phyloP scores from a whole-genome alignment of 2,329 filamentous ascomycete species.

The Xenosphaeropsis pyriputrescens region DNA sequence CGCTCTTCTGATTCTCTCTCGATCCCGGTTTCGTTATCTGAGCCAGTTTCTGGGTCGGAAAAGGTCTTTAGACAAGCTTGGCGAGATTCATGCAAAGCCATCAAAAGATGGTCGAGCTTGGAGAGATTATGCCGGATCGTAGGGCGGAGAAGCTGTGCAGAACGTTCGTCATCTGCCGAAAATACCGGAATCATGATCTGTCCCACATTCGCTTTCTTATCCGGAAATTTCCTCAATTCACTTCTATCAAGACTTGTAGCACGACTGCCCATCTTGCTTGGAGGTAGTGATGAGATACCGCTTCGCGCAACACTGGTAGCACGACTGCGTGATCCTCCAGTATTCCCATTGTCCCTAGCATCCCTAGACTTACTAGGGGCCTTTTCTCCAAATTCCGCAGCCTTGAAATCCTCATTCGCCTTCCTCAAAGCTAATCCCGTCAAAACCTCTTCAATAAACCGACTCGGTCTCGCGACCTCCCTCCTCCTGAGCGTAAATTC shows the following conservation, averaged over 20 bases:
- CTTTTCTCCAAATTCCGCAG: slow-evolving; percentile 18
- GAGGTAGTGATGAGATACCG: too few relatives aligned
- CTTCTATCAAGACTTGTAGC: too few relatives aligned
- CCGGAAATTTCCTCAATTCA: slow-evolving; percentile 12
- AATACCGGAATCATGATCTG: slow-evolving; percentile 28
- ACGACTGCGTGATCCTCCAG: too few relatives aligned
- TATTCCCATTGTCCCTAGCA: background rate
- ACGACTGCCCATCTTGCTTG: too few relatives aligned
- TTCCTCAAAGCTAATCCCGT: slow-evolving; percentile 48
- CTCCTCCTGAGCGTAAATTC: slow-evolving; percentile 32
- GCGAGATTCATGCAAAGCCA: slow-evolving; percentile 53
- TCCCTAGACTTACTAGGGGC: too few relatives aligned
- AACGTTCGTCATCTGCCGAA: slow-evolving; percentile 56
- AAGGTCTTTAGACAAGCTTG: slow-evolving; percentile 26
- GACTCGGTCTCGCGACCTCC: slow-evolving; percentile 33
- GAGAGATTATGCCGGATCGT: slow-evolving; percentile 55
- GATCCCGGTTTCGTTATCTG: background rate
- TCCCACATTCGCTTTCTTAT: too few relatives aligned
- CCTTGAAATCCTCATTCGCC: slow-evolving; percentile 50
- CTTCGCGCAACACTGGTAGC: too few relatives aligned
- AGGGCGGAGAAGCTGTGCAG: slow-evolving; percentile 49
- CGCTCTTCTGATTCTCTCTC: background rate
- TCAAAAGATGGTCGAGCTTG: slow-evolving; percentile 54
- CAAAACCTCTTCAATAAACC: slow-evolving; percentile 54
- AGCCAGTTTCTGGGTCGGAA: background rate